Base-by-base conservation (phyloP, 805 yeast genomes). In the Hanseniaspora vineae region DNA sequence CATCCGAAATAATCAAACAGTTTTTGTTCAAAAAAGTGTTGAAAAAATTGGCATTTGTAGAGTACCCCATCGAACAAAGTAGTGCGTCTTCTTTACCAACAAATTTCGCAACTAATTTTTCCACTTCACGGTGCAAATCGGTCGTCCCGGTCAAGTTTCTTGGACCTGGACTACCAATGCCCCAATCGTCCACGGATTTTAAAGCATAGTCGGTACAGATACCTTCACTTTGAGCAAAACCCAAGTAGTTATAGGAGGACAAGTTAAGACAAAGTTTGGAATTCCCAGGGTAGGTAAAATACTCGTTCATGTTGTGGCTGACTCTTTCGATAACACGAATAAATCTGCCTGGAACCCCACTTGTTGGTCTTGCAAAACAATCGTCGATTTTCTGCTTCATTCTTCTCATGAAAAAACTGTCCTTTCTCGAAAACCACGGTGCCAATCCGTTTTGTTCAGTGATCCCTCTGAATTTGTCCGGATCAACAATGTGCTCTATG, bases 211-310 rank as follows among this genome's bases (percentile, higher is more conserved):
- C 88, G 2, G 97, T 87, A 66, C 99, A 92, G 47, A 71, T 73
- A 51, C 99, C 99, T 53, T 79, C 81, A 46, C 95, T 82, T 67
- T 92, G 97, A 19, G 96, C 98, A 67, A 92, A 92, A 1, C 99
- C 99, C 51, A 92, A 73, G 64, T 92, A 92, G 66, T 92, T 92
- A 67, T 92, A 92, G 2, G 95, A 81, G 2, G 95, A 80, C 49
- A 92, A 72, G 61, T 92, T 92, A 53, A 92, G 71, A 61, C 95
- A 86, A 54, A 82, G 81, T 8, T 77, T 75, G 2, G 84, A 74
- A 13, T 80, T 72, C 11, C 97, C 96, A 37, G 86, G 77, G 59
- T 83, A 85, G 33, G 78, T 72, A 60, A 82, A 86, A 48, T 77
- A 72, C 39, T 72, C 71, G 60, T 79, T 78, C 57, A 76, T 75